Conservation (phyloP, 306 rosid species). For the Trifolium repens region DNA sequence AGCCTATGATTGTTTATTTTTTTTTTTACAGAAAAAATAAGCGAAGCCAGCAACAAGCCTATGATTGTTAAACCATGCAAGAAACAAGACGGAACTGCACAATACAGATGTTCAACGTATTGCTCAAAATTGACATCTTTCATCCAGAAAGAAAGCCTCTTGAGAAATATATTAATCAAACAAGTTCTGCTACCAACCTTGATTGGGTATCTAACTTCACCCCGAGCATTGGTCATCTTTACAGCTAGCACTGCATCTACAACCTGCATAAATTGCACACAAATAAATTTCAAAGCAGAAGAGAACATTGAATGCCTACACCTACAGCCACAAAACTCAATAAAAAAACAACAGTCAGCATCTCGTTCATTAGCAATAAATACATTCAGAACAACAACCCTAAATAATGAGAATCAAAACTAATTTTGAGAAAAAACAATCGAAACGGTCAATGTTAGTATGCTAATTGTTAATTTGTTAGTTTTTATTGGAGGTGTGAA, state of each 20-base stretch:
- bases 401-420: not conserved
- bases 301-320: not conserved
- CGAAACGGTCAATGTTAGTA: too few relatives aligned
- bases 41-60: not conserved
- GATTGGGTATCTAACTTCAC: constrained; percentile 92
- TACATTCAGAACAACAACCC: constrained; percentile 21
- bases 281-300: constrained; percentile 24
- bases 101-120: constrained; percentile 26
- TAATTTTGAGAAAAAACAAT: not conserved
- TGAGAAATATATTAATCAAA: constrained; percentile 13
- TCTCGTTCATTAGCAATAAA: not conserved
- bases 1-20: not conserved
- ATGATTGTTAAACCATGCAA: not conserved
- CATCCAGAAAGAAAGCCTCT: not conserved
- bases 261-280: constrained; percentile 57
- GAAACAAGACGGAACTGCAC: not conserved
- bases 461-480: too few relatives aligned
- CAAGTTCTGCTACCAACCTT: constrained; percentile 64
- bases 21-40: too few relatives aligned
- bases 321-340: not conserved
- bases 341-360: constrained; percentile 20
- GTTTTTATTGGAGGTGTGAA: not conserved
- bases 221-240: constrained; percentile 92
- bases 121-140: constrained; percentile 29
- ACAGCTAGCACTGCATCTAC: constrained; percentile 94